Evolutionary conservation across 441 rosid genomes (phyloP).

Genomic region (Pelargonium myrrhifolium): DNA sequence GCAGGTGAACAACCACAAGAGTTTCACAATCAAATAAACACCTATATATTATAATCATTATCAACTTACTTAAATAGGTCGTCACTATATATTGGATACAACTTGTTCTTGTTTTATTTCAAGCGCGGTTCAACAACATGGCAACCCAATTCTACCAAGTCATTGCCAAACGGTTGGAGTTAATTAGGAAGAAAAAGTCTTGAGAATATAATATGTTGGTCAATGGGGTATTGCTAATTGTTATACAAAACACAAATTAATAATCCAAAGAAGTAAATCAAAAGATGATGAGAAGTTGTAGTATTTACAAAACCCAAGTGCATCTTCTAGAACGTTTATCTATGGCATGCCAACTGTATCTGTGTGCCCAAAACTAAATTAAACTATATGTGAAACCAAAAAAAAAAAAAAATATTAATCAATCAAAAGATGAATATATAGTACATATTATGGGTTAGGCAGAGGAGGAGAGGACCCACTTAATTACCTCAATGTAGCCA

Average conservation of each 20-base stretch:
- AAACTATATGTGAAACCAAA: slow-evolving; percentile 1
- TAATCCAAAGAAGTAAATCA: not conserved
- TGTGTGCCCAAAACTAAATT: not conserved
- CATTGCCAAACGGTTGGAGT: not conserved
- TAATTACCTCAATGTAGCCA: slow-evolving; percentile 64
- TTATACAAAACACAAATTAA: not conserved
- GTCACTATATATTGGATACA: not conserved
- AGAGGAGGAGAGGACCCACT: slow-evolving; percentile 28
- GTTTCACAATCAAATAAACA: slow-evolving; percentile 15
- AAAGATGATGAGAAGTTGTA: no score
- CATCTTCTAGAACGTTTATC: not conserved
- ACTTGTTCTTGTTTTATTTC: slow-evolving; percentile 8
- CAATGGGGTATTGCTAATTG: not conserved
- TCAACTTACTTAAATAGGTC: slow-evolving; percentile 13
- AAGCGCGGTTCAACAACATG: slow-evolving; percentile 25
- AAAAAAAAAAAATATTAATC: not conserved
- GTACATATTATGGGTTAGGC: not conserved
- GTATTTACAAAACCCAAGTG: not conserved
- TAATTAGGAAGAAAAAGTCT: slow-evolving; percentile 15
- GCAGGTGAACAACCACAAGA: slow-evolving; percentile 24
- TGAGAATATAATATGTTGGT: not conserved
- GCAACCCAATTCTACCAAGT: slow-evolving; percentile 7
- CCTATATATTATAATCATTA: slow-evolving; percentile 5
- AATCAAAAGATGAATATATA: not conserved
- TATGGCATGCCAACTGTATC: not conserved